Base-by-base conservation (phyloP, 2,329 filamentous ascomycete genomes). In the Stemphylium beticola region DNA sequence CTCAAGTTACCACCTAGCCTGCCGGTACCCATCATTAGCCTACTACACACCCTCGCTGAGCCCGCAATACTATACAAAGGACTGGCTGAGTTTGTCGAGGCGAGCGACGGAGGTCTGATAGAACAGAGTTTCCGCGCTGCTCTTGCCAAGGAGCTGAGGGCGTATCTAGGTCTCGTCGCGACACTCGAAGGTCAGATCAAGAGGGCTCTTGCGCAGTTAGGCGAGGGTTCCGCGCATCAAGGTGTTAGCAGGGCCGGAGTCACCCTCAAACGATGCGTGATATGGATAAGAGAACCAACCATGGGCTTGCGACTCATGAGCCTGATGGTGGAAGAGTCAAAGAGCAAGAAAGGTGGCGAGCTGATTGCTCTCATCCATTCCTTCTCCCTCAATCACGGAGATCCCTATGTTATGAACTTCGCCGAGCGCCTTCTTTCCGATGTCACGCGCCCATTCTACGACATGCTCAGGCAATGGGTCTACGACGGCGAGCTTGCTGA, bases 401-500 rank as follows among this genome's bases (percentile, higher is more conserved):
- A 99, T 64, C 95, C 95, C 0, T 93, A 97, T 62, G 95, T 99
- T 22, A 90, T 90, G 59, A 88, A 88, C 0, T 98, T 98, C 78
- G 95, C 95, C 0, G 93, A 98, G 74, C 87, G 93, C 20, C 82
- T 99, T 24, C 83, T 99, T 5, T 83, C 84, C 5, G 91, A 93
- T 67, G 90, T 99, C 49, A 97, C 95, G 1, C 84, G 90, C 14
- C 96, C 96, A 0, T 99, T 99, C 72, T 99, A 99, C 74, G 91
- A 96, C 67, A 97, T 99, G 80, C 81, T 99, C 49, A 87, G 92
- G 49, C 90, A 92, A 66, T 99, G 95, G 95, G 96, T 99, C 45
- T 99, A 99, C 71, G 93, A 99, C 68, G 95, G 95, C 57, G 96
- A 99, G 79, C 83, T 99, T 12, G 92, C 91, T n/a, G 95, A 99